A percentile compares a stretch with the other conserved stretches of the same genome.
phyloP scores from a whole-genome alignment of 2,329 filamentous ascomycete species.

The Diplodia intermedia region DNA sequence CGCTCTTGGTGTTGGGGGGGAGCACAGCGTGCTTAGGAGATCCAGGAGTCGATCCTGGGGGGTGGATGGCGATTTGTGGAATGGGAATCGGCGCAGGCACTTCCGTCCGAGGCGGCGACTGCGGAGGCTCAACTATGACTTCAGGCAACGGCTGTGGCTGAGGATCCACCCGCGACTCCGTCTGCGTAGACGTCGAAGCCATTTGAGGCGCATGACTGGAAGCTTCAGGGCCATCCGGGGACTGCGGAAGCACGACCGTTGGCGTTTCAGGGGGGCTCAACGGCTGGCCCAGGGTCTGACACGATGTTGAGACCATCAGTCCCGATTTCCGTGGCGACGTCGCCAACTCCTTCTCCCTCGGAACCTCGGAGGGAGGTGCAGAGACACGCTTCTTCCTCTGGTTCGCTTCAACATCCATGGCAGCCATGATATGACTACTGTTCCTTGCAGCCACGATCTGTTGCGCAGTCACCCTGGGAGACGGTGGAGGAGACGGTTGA shows the following conservation, averaged over 20 bases:
- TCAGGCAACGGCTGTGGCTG: constrained; percentile 35
- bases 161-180: constrained; percentile 49
- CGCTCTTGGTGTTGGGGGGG: constrained; percentile 80
- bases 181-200: constrained; percentile 69
- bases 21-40: constrained; percentile 77
- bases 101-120: constrained; percentile 44
- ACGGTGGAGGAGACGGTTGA: constrained; percentile 84
- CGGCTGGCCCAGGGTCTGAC: constrained; percentile 68
- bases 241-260: constrained; percentile 52
- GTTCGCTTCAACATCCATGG: constrained; percentile 70
- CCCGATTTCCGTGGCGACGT: constrained; percentile 35
- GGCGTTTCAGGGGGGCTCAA: constrained; percentile 72
- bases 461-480: constrained; percentile 60
- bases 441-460: constrained; percentile 37
- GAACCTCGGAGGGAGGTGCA: constrained; percentile 40
- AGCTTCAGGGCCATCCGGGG: constrained; percentile 50
- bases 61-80: constrained; percentile 89
- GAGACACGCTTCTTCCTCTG: constrained; percentile 73
- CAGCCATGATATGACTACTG: constrained; percentile 32
- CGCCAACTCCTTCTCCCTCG: constrained; percentile 17
- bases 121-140: constrained; percentile 36
- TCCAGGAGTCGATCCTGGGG: constrained; percentile 62
- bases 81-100: constrained; percentile 60
- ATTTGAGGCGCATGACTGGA: constrained; percentile 51
- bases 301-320: constrained; percentile 69